Evolutionary conservation across 2,329 filamentous ascomycete genomes (phyloP), one percentile per base, ranked within the genome.

Genomic region (Alternaria conjuncta): DNA sequence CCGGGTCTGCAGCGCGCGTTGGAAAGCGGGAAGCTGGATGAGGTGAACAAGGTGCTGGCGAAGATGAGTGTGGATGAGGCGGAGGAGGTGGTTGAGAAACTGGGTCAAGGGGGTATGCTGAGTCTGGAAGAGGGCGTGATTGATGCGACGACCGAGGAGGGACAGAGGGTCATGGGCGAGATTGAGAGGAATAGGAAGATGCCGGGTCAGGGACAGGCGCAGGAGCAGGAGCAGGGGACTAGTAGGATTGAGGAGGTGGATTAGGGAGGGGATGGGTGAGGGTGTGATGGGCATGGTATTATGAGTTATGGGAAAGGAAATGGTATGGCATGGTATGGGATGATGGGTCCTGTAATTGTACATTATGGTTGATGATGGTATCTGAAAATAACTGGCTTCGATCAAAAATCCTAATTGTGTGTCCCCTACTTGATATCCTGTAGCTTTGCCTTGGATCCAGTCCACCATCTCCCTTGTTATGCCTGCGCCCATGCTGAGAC

Each of bases 71-170:
- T 97, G 1, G 90, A 93, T 28, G 93, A 96, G 71, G 94, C 94
- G 0, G 94, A 97, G 80, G 90, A 93, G 71, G 83, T 97, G 53
- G 92, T 97, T 18, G 91, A 89, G 71, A 87, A 94, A 76, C 83
- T 97, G 65, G 89, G 93, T 28, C 87, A 96, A 82, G 93, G 93
- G 15, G 93, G 92, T 41, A 95, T 97, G 84, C 82, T 99, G 69
- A 97, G 92, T 78, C 80, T 99, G 55, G 94, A 98, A 79, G 90
- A 97, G 76, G 90, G 96, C 54, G 93, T 99, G 55, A 96, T 99
- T 71, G 96, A 99, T 82, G 93, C 94, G 1, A 99, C 94, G 49
- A 97, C 95, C 3, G 90, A 94, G 76, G 90, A 96, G 78, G 94
- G 94, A 4, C 87, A 90, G 83, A 88, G 90, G 78, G 89, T 90